phyloP scores from a whole-genome alignment of 805 yeast species.

The Lachancea lanzarotensis region DNA sequence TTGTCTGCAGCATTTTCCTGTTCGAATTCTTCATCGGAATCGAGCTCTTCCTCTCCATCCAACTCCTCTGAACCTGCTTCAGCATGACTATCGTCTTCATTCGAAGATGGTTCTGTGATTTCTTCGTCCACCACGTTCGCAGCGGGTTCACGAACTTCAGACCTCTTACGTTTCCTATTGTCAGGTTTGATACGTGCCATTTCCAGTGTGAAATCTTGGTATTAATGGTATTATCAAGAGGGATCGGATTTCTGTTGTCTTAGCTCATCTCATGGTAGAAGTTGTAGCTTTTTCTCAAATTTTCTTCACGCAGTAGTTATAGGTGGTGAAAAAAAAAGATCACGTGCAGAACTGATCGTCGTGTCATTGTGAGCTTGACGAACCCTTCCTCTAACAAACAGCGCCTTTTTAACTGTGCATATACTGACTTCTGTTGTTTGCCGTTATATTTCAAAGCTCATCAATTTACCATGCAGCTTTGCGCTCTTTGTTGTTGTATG shows the following conservation, averaged over 20 bases:
- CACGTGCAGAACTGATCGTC: no score
- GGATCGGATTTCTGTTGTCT: neutral
- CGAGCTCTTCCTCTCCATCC: constrained; percentile 39
- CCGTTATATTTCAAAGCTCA: no score
- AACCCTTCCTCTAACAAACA: no score
- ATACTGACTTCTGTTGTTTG: no score
- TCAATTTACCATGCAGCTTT: no score
- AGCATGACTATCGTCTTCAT: constrained; percentile 42
- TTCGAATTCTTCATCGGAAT: constrained; percentile 66
- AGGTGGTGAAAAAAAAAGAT: neutral
- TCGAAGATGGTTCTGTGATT: constrained; percentile 44
- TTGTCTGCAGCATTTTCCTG: constrained; percentile 86
- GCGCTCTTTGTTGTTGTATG: no score
- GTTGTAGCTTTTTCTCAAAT: neutral
- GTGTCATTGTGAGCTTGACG: no score
- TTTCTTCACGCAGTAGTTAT: constrained; percentile 12
- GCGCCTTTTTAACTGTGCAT: no score
- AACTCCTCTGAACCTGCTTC: constrained; percentile 30
- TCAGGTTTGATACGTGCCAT: constrained; percentile 3
- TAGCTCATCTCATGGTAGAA: constrained; percentile 20
- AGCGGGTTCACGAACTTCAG: constrained; percentile 10
- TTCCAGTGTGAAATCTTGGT: neutral
- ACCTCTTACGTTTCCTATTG: constrained; percentile 21
- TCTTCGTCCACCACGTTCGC: constrained; percentile 42
- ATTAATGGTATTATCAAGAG: neutral